Conservation (phyloP, 257 asterid genomes). For the Solanum etuberosum region DNA sequence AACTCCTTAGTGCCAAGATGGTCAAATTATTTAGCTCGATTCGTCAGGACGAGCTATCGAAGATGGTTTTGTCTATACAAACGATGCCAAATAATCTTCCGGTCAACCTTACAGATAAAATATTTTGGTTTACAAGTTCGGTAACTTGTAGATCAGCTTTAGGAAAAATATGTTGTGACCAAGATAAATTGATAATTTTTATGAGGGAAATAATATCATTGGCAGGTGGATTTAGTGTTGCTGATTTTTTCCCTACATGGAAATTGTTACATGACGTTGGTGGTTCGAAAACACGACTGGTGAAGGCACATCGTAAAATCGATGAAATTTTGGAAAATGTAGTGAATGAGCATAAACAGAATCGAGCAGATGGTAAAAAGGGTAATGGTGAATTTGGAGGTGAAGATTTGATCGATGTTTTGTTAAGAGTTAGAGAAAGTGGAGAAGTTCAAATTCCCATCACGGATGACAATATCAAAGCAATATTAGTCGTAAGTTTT, state of each 20-base stretch:
- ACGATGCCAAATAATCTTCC: neutral
- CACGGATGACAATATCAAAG: constrained; percentile 3
- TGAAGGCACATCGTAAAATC: neutral
- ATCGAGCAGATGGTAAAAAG: neutral
- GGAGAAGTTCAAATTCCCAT: neutral
- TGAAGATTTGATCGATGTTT: constrained; percentile 6
- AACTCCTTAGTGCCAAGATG: constrained; percentile 8
- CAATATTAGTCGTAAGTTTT: constrained; percentile 1
- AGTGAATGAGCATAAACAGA: constrained; percentile 2
- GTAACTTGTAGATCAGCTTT: neutral
- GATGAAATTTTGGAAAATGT: neutral
- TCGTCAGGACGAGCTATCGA: constrained; percentile 1
- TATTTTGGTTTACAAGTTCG: neutral
- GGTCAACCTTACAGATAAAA: neutral
- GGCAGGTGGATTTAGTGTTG: neutral
- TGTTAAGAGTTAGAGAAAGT: neutral
- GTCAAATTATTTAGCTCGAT: neutral
- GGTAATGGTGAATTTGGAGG: neutral
- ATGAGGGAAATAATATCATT: neutral
- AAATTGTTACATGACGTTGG: neutral
- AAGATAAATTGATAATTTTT: neutral
- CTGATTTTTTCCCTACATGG: neutral
- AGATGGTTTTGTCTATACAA: neutral
- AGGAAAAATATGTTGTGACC: neutral
- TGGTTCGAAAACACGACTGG: neutral